These are phyloP conservation scores for Trichoderma atroviride DNA, from an alignment of 2,329 filamentous ascomycete genomes.

Conservation along the genomic window DNA sequence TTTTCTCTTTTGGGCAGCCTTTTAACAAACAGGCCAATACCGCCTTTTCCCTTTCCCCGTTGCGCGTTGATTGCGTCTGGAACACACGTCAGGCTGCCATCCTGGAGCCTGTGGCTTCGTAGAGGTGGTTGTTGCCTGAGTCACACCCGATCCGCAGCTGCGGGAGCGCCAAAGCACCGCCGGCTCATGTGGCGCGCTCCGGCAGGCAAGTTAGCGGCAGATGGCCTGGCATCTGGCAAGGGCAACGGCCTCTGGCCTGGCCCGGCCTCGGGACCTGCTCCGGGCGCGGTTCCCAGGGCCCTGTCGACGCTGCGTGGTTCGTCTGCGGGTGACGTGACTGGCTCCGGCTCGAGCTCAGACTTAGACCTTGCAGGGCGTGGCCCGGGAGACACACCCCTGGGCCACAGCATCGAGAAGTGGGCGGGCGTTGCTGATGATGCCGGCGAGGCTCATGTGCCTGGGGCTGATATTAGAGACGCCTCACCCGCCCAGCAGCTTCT, in stretches of 20 bases:
- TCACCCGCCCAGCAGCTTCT: constrained; percentile 21
- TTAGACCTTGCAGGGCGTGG: not conserved
- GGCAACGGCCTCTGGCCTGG: not conserved
- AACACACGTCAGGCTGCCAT: constrained; percentile 22
- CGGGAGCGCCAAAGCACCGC: constrained; percentile 19
- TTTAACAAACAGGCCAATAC: not conserved
- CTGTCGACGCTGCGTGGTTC: not conserved
- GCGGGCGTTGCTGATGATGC: not conserved
- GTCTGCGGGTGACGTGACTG: constrained; percentile 12
- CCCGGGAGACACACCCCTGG: not conserved
- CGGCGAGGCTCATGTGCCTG: constrained; percentile 1
- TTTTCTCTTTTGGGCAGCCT: not conserved
- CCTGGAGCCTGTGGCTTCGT: constrained; percentile 11
- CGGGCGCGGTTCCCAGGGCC: not conserved
- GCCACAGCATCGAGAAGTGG: constrained; percentile 8
- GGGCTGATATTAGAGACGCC: constrained; percentile 13
- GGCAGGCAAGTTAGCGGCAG: constrained; percentile 10
- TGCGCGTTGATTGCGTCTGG: constrained; percentile 10
- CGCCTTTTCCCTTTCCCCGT: not conserved
- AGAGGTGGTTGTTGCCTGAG: constrained; percentile 12
- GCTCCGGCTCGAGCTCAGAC: not conserved
- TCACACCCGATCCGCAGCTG: constrained; percentile 12
- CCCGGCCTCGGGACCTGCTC: not conserved
- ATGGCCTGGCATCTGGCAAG: not conserved
- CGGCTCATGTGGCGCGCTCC: constrained; percentile 11